Evolutionary conservation across 164 flowering plant species (phyloP).

Genomic region (Magnolia changhungtana): DNA sequence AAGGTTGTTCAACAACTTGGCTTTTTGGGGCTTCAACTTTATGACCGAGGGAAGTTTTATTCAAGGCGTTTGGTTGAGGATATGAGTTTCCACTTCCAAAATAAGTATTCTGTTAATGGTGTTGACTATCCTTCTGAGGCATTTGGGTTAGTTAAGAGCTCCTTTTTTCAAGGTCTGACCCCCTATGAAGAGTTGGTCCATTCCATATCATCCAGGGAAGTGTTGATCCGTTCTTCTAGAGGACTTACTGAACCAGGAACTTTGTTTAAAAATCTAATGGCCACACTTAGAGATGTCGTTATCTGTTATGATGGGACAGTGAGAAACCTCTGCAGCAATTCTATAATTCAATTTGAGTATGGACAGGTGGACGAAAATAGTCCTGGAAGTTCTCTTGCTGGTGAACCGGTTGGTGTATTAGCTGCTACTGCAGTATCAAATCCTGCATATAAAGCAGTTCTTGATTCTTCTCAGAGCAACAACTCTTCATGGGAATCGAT

Average conservation of each 20-base stretch:
- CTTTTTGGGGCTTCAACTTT: slow-evolving; percentile 72
- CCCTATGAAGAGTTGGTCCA: slow-evolving; percentile 78
- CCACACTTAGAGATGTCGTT: slow-evolving; percentile 82
- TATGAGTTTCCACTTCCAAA: slow-evolving; percentile 37
- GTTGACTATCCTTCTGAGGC: slow-evolving; percentile 53
- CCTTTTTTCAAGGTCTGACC: slow-evolving; percentile 72
- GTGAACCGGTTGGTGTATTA: slow-evolving; percentile 89
- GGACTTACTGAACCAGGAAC: slow-evolving; percentile 93
- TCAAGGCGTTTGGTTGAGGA: slow-evolving; percentile 58
- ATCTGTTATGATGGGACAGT: slow-evolving; percentile 91
- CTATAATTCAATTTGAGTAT: slow-evolving; percentile 71
- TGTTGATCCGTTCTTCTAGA: slow-evolving; percentile 78
- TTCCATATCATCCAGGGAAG: slow-evolving; percentile 82
- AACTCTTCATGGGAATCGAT: slow-evolving; percentile 87
- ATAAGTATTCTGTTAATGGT: slow-evolving; percentile 37
- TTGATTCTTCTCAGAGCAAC: slow-evolving; percentile 85
- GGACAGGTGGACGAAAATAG: slow-evolving; percentile 29
- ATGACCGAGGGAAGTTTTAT: slow-evolving; percentile 65
- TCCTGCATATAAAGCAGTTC: slow-evolving; percentile 94
- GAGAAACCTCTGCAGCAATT: slow-evolving; percentile 70
- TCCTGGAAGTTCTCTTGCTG: slow-evolving; percentile 49
- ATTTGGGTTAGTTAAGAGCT: slow-evolving; percentile 58
- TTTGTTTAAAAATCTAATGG: slow-evolving; percentile 84
- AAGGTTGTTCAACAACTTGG: slow-evolving; percentile 84
- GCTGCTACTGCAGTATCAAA: slow-evolving; percentile 97